Conservation (phyloP, 2,329 filamentous ascomycete species). For the Albophoma yamanashiensis region DNA sequence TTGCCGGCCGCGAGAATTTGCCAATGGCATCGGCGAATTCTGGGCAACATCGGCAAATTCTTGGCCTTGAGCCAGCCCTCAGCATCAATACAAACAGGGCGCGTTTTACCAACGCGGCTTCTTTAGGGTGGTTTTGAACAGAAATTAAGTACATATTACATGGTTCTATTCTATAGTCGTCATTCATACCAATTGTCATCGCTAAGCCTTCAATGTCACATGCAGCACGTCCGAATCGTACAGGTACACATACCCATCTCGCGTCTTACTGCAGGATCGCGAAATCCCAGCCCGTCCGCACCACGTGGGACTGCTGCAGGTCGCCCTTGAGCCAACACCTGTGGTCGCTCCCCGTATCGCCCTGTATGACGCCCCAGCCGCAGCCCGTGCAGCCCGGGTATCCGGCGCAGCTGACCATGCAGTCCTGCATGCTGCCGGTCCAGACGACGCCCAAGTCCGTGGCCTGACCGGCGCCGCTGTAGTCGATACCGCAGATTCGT, state of each 20-base stretch:
- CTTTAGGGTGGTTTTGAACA: neutral
- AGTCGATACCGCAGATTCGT: constrained; percentile 35
- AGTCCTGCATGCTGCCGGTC: constrained; percentile 29
- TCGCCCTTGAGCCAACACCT: constrained; percentile 33
- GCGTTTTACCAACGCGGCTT: neutral
- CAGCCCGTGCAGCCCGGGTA: constrained; percentile 28
- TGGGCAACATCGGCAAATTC: neutral
- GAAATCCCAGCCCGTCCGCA: constrained; percentile 30
- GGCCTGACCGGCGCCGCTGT: constrained; percentile 22
- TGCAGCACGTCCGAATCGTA: neutral
- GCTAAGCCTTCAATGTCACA: neutral
- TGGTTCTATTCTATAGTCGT: neutral
- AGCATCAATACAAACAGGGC: neutral
- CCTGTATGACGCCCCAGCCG: constrained; percentile 32
- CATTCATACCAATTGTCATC: neutral
- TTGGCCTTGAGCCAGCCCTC: neutral
- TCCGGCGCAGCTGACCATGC: constrained; percentile 32
- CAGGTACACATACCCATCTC: neutral
- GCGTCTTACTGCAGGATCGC: constrained; percentile 19
- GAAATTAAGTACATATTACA: neutral
- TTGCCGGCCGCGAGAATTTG: neutral
- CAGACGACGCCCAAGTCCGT: constrained; percentile 22
- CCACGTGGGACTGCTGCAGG: constrained; percentile 19
- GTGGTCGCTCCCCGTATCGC: constrained; percentile 26
- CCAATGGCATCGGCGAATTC: neutral